Evolutionary conservation across 2,329 filamentous ascomycete species (phyloP), one percentile per base, ranked within the genome.

Genomic region (Fusarium austroafricanum): DNA sequence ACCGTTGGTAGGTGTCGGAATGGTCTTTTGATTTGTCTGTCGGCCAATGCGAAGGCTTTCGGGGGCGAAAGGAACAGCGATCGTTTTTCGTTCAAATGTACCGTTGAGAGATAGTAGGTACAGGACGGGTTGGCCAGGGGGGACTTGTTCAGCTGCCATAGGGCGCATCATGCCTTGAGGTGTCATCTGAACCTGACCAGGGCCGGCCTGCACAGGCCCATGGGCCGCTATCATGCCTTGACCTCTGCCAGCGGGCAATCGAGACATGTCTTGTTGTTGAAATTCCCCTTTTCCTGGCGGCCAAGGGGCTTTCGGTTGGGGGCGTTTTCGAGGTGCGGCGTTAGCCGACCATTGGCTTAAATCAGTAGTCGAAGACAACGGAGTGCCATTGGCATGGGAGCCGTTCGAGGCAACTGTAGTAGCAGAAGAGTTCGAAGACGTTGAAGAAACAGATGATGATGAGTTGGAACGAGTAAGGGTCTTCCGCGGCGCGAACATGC

Each of bases 11-110:
- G 93, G 90, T 1, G 94, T 97, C 0, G 96, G 96, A 14, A 96
- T 87, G 0, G 96, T 98, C 80, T 97, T 98, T 70, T 93, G 92
- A 79, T 99, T 99, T 20, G 96, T 99, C 80, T 99, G 96, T 46
- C 96, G 91, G 43, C 96, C 96, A 75, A 99, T 97, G 67, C 94
- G 90, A 49, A 99, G 84, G 39, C 92, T 91, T n/a, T 98, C 95
- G n/a, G 96, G 96, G 68, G 88, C 92, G 77, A 92, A 97, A 1
- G 96, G 96, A 4, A 99, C 93, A 33, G 88, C 92, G 72, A 99
- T 98, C 42, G 94, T 96, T 81, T 99, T 99, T 75, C 94, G 90
- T 79, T 98, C 96, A 77, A 99, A 99, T 2, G 95, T 98, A 60
- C 93, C 93, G 76, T 99, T 99, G 74, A 98, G 89, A 1, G 96